Evolutionary conservation across 768 basidiomycete species (phyloP).

Genomic region (Hericium rajendrae): DNA sequence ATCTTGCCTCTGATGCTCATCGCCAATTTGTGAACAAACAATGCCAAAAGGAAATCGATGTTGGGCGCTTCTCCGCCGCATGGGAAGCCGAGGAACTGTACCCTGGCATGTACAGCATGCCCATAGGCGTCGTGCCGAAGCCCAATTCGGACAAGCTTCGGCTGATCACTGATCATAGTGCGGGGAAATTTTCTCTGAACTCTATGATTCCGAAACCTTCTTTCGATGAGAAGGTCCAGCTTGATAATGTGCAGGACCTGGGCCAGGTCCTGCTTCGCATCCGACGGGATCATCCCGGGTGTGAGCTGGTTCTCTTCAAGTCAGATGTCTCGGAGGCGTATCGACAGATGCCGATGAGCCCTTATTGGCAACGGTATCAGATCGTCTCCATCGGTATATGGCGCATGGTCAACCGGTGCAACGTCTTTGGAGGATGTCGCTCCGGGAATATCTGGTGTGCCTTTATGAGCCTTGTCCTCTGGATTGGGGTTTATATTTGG

Average conservation of each 20-base stretch:
- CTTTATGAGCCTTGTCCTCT: conserved; percentile 24
- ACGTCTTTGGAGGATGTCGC: background rate
- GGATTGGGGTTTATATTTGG: conserved; percentile 23
- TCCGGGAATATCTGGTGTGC: background rate
- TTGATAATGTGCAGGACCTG: background rate
- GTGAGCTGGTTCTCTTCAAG: background rate
- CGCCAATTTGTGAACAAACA: background rate
- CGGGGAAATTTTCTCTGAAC: conserved; percentile 26
- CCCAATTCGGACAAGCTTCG: background rate
- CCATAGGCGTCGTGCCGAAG: conserved; percentile 30
- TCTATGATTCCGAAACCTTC: conserved; percentile 20
- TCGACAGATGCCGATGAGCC: background rate
- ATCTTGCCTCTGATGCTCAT: background rate
- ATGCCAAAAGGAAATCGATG: conserved; percentile 12
- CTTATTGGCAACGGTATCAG: background rate
- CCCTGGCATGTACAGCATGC: conserved; percentile 35
- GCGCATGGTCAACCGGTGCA: background rate
- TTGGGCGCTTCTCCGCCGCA: conserved; percentile 14
- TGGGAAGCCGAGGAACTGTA: conserved; percentile 26
- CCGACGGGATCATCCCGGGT: background rate
- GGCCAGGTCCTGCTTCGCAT: background rate
- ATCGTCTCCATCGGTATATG: background rate
- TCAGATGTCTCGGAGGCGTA: background rate
- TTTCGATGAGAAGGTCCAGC: background rate
- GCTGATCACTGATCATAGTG: conserved; percentile 31